Conservation (phyloP, 2,329 filamentous ascomycete species). For the Hawksworthiomyces lignivorus region DNA sequence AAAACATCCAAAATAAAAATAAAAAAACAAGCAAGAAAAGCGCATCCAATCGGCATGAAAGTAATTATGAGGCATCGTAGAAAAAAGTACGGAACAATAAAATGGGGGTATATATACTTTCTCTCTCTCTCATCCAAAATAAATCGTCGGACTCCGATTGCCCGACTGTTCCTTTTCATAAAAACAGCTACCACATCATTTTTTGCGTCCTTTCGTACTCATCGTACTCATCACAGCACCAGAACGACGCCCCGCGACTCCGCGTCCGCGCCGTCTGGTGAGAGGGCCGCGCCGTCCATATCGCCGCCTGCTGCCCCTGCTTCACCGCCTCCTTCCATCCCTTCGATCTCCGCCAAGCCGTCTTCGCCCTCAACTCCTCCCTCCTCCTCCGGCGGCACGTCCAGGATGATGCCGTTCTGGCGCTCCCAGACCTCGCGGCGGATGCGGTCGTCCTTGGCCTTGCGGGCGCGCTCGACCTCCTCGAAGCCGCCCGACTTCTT, state of each 20-base stretch:
- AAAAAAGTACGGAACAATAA: background rate
- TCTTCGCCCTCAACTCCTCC: constrained; percentile 6
- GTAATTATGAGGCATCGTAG: too few species aligned
- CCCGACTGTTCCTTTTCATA: too few species aligned
- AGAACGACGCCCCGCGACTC: too few species aligned
- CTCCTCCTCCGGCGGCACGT: constrained; percentile 14
- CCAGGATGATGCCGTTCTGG: constrained; percentile 48
- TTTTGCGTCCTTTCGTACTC: too few species aligned
- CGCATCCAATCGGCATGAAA: too few species aligned
- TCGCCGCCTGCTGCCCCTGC: background rate
- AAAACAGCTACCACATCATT: too few species aligned
- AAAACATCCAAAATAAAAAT: background rate
- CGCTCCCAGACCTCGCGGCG: constrained; percentile 70
- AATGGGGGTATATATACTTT: constrained; percentile 1
- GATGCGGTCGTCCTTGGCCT: constrained; percentile 79
- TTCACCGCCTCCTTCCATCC: background rate
- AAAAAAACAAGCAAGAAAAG: background rate
- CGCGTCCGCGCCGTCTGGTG: background rate
- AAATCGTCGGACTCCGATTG: too few species aligned
- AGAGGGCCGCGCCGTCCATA: background rate
- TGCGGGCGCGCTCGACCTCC: constrained; percentile 79
- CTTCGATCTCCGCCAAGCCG: too few species aligned
- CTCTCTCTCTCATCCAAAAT: background rate
- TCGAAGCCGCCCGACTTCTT: constrained; percentile 96
- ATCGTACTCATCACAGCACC: too few species aligned